A percentile compares a stretch with the other conserved stretches of the same genome.
Conservation (phyloP, 352 stramenopile genomes). For the Globisporangium uncinulatum region DNA sequence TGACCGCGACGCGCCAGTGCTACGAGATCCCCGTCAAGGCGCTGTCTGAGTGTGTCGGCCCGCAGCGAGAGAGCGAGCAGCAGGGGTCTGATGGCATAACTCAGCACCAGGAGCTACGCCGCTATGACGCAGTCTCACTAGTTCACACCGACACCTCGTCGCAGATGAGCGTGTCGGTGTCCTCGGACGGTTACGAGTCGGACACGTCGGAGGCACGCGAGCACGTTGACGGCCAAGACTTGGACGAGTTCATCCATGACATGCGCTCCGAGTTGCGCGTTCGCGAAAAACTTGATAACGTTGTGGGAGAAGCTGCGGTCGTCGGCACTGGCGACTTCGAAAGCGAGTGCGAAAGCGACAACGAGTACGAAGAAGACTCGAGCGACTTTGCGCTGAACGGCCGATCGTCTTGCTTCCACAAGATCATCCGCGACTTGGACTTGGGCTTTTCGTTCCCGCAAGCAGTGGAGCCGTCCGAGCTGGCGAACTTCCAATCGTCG, state of each 20-base stretch:
- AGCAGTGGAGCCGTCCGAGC: constrained; percentile 19
- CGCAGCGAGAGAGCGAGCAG: neutral
- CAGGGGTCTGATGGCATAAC: neutral
- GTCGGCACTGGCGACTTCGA: constrained; percentile 1
- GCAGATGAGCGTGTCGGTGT: constrained; percentile 17
- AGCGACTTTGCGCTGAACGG: constrained; percentile 3
- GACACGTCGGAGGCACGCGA: constrained; percentile 17
- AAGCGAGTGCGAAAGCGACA: constrained; percentile 19
- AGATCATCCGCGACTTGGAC: constrained; percentile 54
- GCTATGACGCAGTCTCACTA: constrained; percentile 16
- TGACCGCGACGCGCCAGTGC: constrained; percentile 53
- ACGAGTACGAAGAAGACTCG: constrained; percentile 17
- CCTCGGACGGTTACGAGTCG: constrained; percentile 23
- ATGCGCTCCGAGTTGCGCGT: constrained; percentile 14
- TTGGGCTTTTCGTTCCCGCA: constrained; percentile 51
- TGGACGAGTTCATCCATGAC: constrained; percentile 22
- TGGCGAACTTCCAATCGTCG: constrained; percentile 22
- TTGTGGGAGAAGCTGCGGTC: neutral
- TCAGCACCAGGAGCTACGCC: neutral
- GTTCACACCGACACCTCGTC: constrained; percentile 25
- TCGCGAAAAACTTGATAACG: neutral
- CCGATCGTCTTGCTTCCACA: constrained; percentile 29
- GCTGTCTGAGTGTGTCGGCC: neutral
- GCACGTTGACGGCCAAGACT: constrained; percentile 17
- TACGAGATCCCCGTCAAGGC: constrained; percentile 30